A percentile compares a stretch with the other conserved stretches of the same genome.
Evolutionary conservation across 129 eudicot genomes (phyloP).

Genomic region (Heracleum sosnowskyi): DNA sequence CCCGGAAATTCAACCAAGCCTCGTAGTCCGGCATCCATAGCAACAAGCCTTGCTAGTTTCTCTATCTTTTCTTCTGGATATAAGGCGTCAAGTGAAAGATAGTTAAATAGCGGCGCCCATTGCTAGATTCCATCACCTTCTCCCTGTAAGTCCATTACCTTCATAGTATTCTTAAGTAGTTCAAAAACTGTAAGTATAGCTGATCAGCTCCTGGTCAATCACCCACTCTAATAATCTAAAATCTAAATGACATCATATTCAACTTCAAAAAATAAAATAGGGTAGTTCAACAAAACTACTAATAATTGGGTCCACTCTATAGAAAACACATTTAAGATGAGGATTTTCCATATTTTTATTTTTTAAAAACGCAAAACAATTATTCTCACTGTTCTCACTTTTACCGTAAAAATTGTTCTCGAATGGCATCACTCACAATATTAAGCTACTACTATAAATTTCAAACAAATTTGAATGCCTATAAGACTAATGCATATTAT

Average conservation of each 20-base stretch:
- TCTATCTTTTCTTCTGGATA: background rate
- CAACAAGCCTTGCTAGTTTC: conserved; percentile 47
- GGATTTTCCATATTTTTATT: too few species aligned
- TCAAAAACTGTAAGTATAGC: background rate
- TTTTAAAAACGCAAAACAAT: too few species aligned
- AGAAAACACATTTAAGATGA: too few species aligned
- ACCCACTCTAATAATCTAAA: background rate
- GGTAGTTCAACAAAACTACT: background rate
- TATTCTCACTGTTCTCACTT: too few species aligned
- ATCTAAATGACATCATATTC: too few species aligned
- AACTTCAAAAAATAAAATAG: too few species aligned
- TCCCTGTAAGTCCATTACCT: conserved; percentile 42
- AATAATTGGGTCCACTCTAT: too few species aligned
- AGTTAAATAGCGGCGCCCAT: conserved; percentile 83
- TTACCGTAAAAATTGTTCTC: too few species aligned
- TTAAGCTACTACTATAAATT: background rate
- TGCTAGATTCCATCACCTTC: conserved; percentile 95
- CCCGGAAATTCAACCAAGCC: conserved; percentile 77
- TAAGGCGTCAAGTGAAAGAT: conserved; percentile 87
- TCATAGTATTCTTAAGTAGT: conserved; percentile 30
- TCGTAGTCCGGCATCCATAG: conserved; percentile 94
- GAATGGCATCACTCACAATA: too few species aligned
- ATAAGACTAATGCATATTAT: background rate
- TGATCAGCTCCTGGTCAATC: background rate
- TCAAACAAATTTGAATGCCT: background rate